phyloP scores from a whole-genome alignment of 192 early-diverging fungal species.

The Coemansia sp. region DNA sequence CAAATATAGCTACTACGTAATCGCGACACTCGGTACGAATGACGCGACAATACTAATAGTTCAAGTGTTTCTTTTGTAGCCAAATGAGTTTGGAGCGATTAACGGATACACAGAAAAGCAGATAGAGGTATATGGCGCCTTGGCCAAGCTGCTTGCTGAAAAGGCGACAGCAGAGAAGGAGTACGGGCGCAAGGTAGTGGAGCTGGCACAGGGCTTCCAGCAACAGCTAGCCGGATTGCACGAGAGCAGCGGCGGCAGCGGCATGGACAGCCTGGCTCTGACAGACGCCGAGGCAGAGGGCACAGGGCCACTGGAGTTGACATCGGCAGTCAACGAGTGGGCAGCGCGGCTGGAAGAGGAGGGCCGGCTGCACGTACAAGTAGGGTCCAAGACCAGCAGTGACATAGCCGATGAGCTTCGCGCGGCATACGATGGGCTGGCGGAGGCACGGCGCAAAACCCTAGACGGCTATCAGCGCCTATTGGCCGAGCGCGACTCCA shows the following conservation, averaged over 20 bases:
- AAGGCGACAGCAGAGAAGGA: conserved; percentile 49
- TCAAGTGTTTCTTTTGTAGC: conserved; percentile 10
- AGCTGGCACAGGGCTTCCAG: conserved; percentile 38
- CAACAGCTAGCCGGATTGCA: conserved; percentile 23
- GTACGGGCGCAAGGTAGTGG: conserved; percentile 42
- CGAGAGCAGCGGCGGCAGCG: conserved; percentile 21
- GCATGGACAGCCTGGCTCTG: conserved; percentile 28
- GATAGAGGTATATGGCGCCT: conserved; percentile 33
- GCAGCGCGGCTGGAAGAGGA: conserved; percentile 47
- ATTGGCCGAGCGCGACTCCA: conserved; percentile 41
- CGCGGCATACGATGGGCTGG: conserved; percentile 20
- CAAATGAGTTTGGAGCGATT: conserved; percentile 53
- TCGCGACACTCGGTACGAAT: neutral
- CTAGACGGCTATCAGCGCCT: conserved; percentile 46
- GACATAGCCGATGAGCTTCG: conserved; percentile 39
- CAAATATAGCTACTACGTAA: neutral
- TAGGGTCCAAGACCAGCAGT: conserved; percentile 36
- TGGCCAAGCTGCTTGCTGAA: conserved; percentile 40
- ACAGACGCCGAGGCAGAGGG: conserved; percentile 36
- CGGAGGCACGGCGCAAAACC: conserved; percentile 21
- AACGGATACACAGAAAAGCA: conserved; percentile 52
- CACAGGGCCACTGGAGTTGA: conserved; percentile 31
- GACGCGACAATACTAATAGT: neutral
- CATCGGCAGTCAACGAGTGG: conserved; percentile 44
- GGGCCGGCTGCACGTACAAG: conserved; percentile 46